These are phyloP conservation scores for Oxyria digyna DNA, from an alignment of 148 eudicot genomes.

Conservation along the genomic window DNA sequence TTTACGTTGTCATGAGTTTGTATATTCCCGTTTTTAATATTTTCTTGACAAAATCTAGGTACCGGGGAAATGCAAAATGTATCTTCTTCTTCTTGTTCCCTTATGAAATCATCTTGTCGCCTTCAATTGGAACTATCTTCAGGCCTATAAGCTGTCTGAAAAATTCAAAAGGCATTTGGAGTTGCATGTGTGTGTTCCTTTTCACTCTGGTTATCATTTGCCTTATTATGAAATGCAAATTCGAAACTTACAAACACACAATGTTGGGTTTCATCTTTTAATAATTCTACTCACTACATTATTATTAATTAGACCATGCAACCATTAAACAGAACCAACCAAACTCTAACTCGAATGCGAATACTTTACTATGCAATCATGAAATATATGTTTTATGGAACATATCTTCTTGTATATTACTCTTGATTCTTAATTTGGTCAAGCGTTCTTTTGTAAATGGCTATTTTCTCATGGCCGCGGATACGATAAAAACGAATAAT, in stretches of 20 bases:
- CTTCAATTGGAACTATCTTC: neutral
- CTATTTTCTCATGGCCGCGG: no score
- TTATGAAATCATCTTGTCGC: neutral
- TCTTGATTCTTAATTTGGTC: no score
- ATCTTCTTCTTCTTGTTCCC: neutral
- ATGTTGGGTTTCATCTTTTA: neutral
- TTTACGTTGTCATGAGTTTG: neutral
- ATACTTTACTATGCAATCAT: no score
- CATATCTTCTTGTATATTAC: no score
- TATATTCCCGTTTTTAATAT: neutral
- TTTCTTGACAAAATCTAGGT: neutral
- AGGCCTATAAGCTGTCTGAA: neutral
- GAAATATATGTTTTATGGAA: no score
- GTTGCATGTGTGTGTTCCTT: constrained; percentile 1
- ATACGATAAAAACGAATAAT: no score
- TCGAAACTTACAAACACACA: neutral
- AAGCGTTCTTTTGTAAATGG: no score
- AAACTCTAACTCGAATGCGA: neutral
- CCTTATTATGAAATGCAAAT: neutral
- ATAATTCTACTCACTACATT: neutral
- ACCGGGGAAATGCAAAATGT: neutral
- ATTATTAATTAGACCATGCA: neutral
- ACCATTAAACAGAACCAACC: no score
- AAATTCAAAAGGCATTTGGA: neutral
- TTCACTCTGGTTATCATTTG: neutral